Conservation (phyloP, 2,329 filamentous ascomycete species). For the Diaporthe sp. region DNA sequence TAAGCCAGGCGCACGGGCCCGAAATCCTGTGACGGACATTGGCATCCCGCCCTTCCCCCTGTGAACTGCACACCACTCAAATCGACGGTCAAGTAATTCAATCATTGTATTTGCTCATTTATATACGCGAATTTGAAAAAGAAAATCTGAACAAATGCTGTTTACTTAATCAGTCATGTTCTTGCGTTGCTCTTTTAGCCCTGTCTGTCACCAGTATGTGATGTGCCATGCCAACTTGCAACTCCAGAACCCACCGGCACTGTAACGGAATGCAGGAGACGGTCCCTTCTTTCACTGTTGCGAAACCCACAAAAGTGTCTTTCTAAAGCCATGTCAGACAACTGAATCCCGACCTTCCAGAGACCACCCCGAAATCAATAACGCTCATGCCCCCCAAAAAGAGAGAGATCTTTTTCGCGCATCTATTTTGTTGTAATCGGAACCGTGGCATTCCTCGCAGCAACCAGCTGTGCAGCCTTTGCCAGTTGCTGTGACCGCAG, state of each 20-base stretch:
- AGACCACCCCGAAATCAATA: not conserved
- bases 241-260: not conserved
- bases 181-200: not conserved
- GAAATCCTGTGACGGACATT: not conserved
- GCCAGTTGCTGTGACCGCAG: slow-evolving; percentile 78
- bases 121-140: not conserved
- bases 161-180: not conserved
- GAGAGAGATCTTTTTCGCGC: not conserved
- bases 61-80: not conserved
- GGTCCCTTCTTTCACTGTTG: not conserved
- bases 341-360: not conserved
- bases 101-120: not conserved
- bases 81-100: not conserved
- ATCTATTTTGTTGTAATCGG: slow-evolving; percentile 50
- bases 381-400: slow-evolving; percentile 7
- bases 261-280: slow-evolving; percentile 9
- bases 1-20: not conserved
- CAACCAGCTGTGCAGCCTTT: slow-evolving; percentile 74
- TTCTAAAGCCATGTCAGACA: not conserved
- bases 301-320: not conserved
- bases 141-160: not conserved
- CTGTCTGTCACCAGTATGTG: not conserved
- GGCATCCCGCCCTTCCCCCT: not conserved
- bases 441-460: slow-evolving; percentile 65
- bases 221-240: not conserved